Evolutionary conservation across 139 green algal genomes (phyloP).

Genomic region (Micractinium conductrix): DNA sequence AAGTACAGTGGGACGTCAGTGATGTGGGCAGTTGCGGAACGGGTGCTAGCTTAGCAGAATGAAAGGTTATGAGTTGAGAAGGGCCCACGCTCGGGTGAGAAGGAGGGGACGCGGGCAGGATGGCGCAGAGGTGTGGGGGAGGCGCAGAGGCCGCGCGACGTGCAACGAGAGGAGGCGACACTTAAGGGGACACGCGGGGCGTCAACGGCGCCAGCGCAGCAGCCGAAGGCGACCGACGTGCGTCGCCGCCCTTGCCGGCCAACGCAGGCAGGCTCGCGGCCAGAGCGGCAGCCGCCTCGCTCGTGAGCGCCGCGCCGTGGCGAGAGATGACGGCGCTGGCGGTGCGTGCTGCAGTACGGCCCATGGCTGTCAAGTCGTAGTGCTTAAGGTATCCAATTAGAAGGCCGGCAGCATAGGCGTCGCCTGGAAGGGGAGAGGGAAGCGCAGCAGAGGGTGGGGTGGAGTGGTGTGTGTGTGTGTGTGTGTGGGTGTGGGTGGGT

Average conservation of each 20-base stretch:
- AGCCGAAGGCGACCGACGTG: background rate
- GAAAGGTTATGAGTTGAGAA: too few relatives aligned
- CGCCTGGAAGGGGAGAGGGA: conserved; percentile 44
- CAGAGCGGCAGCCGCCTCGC: conserved; percentile 68
- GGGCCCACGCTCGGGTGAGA: too few relatives aligned
- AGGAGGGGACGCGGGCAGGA: too few relatives aligned
- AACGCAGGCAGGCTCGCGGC: conserved; percentile 26
- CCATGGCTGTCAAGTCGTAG: conserved; percentile 65
- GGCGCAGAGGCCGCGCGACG: too few relatives aligned
- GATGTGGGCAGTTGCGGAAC: too few relatives aligned
- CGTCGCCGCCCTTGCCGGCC: background rate
- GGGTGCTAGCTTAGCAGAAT: too few relatives aligned
- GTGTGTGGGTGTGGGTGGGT: too few relatives aligned
- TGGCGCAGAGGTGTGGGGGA: too few relatives aligned
- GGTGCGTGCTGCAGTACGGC: conserved; percentile 59
- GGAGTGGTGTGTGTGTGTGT: too few relatives aligned
- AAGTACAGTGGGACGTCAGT: too few relatives aligned
- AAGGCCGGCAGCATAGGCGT: conserved; percentile 82
- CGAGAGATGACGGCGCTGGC: conserved; percentile 77
- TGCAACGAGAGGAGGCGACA: too few relatives aligned
- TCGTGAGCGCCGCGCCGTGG: conserved; percentile 62
- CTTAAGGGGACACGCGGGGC: background rate
- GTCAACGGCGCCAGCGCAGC: background rate
- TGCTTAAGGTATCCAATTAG: conserved; percentile 69
- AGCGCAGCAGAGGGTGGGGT: background rate